Evolutionary conservation across 305 asterid species (phyloP).

Genomic region (Striga hermonthica): DNA sequence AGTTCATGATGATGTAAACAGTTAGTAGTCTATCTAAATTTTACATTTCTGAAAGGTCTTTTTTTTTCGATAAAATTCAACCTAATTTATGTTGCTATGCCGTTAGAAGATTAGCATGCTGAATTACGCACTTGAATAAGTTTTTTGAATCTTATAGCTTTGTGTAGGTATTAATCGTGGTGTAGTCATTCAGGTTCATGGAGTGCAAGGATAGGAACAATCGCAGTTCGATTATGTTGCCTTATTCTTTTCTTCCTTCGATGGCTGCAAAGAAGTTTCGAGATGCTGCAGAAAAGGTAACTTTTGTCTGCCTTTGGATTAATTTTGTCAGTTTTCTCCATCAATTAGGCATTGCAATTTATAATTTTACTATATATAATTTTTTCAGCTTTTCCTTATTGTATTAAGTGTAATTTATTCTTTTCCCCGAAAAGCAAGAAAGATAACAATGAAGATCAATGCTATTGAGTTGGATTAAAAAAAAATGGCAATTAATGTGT

Average conservation of each 20-base stretch:
- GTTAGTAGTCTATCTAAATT: neutral
- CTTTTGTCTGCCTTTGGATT: conserved; percentile 21
- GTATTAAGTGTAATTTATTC: neutral
- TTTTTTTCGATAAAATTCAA: conserved; percentile 6
- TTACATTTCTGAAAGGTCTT: neutral
- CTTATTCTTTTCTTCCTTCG: conserved; percentile 91
- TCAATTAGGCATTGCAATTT: neutral
- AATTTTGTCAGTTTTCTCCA: conserved; percentile 2
- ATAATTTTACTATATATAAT: neutral
- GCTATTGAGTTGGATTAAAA: too few relatives aligned
- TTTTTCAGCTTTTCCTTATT: neutral
- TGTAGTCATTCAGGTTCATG: conserved; percentile 81
- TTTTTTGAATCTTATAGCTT: conserved; percentile 52
- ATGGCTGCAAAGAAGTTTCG: conserved; percentile 80
- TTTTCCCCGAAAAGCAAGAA: neutral
- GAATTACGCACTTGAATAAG: conserved; percentile 29
- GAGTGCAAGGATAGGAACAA: conserved; percentile 94
- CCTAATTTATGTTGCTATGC: conserved; percentile 16
- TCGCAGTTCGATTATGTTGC: conserved; percentile 64
- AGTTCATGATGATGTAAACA: too few relatives aligned
- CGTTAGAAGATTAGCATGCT: neutral
- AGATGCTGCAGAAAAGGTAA: conserved; percentile 81
- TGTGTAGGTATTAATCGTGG: conserved; percentile 53
- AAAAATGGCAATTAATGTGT: neutral
- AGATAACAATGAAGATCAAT: too few relatives aligned